These are phyloP conservation scores for Colletotrichum simmondsii DNA, from an alignment of 2,329 filamentous ascomycete genomes.

Conservation along the genomic window DNA sequence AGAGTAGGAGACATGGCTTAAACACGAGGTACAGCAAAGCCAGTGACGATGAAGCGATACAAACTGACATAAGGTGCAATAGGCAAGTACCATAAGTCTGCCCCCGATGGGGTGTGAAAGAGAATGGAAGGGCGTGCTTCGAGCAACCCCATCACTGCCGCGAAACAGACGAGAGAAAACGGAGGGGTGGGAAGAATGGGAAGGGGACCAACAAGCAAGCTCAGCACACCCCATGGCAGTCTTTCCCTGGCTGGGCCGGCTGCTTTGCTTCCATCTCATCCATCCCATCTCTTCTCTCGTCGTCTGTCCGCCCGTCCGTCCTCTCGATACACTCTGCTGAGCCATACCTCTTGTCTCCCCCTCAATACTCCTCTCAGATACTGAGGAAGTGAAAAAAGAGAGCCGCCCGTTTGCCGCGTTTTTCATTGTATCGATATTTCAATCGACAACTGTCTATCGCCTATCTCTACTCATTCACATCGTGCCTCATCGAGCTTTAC, in stretches of 20 bases:
- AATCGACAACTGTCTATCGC: neutral
- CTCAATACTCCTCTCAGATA: neutral
- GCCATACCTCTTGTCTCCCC: neutral
- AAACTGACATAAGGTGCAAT: neutral
- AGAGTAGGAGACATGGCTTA: neutral
- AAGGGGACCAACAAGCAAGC: constrained; percentile 11
- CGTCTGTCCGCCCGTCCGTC: neutral
- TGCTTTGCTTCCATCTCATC: constrained; percentile 12
- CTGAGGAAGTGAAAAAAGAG: neutral
- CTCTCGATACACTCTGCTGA: neutral
- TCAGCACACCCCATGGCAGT: constrained; percentile 17
- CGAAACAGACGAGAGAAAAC: constrained; percentile 20
- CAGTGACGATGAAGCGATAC: neutral
- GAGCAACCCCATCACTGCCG: constrained; percentile 12
- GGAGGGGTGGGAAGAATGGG: constrained; percentile 2
- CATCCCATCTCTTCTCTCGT: constrained; percentile 20
- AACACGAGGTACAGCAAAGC: neutral
- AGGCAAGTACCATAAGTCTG: neutral
- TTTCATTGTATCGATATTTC: neutral
- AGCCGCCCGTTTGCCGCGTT: neutral
- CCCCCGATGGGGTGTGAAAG: neutral
- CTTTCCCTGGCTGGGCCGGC: constrained; percentile 4
- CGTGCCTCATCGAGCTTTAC: neutral
- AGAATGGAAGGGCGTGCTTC: constrained; percentile 2
- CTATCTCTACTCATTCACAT: neutral